A percentile compares a stretch with the other conserved stretches of the same genome.
These are phyloP conservation scores for Pterocarpus macrocarpus DNA, from an alignment of 306 rosid genomes.

Conservation along the genomic window DNA sequence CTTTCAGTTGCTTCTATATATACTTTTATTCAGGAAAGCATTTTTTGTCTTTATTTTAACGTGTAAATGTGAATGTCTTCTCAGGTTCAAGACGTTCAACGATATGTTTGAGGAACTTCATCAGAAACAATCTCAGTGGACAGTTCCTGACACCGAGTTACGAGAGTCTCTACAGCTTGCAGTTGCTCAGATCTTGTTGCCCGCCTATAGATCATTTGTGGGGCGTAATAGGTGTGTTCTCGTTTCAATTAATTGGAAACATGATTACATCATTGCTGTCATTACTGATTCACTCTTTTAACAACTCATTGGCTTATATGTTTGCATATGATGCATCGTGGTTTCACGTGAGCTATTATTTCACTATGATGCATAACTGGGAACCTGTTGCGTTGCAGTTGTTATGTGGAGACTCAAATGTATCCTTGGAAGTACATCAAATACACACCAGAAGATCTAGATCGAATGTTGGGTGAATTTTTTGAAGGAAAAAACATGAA, in stretches of 20 bases:
- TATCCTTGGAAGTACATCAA: constrained; percentile 84
- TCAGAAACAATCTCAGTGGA: constrained; percentile 98
- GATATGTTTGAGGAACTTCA: constrained; percentile 92
- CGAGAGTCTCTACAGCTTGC: constrained; percentile 96
- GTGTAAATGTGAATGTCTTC: constrained; percentile 26
- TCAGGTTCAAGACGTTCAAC: constrained; percentile 87
- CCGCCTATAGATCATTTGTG: constrained; percentile 90
- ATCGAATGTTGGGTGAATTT: constrained; percentile 92
- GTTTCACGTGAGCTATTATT: not conserved
- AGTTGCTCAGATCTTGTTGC: constrained; percentile 91
- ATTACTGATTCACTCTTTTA: not conserved
- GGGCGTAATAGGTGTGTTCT: constrained; percentile 84
- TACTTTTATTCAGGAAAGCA: not conserved
- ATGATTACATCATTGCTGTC: constrained; percentile 21
- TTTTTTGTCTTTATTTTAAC: constrained; percentile 33
- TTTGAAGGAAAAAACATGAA: constrained; percentile 86
- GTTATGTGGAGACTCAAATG: constrained; percentile 84
- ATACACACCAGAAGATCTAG: constrained; percentile 87
- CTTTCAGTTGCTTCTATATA: constrained; percentile 7
- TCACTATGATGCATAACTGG: constrained; percentile 34
- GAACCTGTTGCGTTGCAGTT: constrained; percentile 56
- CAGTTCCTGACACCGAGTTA: constrained; percentile 91
- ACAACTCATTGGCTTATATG: not conserved
- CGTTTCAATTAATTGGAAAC: constrained; percentile 13
- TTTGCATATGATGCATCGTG: constrained; percentile 10